Evolutionary conservation across 2,329 filamentous ascomycete species (phyloP), one percentile per base, ranked within the genome.

Genomic region (Daldinia eschscholtzii): DNA sequence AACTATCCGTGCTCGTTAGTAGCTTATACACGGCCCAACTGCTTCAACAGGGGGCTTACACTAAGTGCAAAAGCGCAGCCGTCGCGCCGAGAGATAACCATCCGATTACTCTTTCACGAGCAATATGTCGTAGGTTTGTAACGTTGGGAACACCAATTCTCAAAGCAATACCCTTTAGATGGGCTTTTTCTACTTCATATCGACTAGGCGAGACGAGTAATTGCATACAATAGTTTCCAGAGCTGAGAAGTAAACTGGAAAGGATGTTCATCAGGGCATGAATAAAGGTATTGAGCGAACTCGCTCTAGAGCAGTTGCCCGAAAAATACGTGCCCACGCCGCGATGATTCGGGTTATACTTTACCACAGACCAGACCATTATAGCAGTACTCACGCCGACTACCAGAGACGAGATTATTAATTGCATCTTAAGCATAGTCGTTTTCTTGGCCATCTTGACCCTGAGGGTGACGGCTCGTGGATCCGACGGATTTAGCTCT

Each of bases 391-490:
- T 48, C 20, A n/a, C 44, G 15, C 12, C 23, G 15, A 48, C 44
- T 3, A 48, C 44, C 2, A 48, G 13, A 1, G 4, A 28, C 15
- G 44, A 13, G 20, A 48, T 48, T 15, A 28, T 48, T 2, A 48
- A 48, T 12, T 48, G 44, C 2, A 48, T 48, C 44, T 48, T 48
- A 3, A 48, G 12, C 44, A 48, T 48, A 13, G 44, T 26, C 12
- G 44, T 48, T 7, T 48, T 48, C 44, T 48, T 48, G 6, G 44
- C 44, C 44, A 48, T 48, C 44, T 48, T 48, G 12, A 28, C 44
- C n/a, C 44, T 48, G 6, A 48, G 44, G 5, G 44, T 48, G 12
- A 28, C 23, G 12, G 44, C 44, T 28, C 44, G 44, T 48, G 23
- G 44, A 6, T 48, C 23, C 13, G 44, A 26, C 13, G 44, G 44